Percentiles rank a stretch among this genome's conserved stretches.
These are phyloP conservation scores for Syncephalis plumigaleata DNA, from an alignment of 371 early-diverging fungal species.

Conservation along the genomic window DNA sequence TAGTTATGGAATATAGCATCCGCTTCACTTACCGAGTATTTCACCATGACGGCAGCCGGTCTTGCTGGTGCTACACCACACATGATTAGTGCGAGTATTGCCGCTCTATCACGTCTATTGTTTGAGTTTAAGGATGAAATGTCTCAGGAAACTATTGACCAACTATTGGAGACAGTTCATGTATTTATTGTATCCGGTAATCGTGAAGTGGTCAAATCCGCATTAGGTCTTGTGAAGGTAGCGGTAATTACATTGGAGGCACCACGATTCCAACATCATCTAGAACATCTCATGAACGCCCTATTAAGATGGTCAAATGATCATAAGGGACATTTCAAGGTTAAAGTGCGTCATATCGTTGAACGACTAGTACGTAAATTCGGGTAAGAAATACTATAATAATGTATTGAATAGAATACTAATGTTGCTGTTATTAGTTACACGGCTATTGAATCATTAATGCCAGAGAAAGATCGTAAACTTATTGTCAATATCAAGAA, in stretches of 20 bases:
- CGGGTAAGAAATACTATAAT: slow-evolving; percentile 12
- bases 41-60: slow-evolving; percentile 87
- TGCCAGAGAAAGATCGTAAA: slow-evolving; percentile 80
- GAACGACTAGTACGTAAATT: slow-evolving; percentile 82
- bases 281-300: slow-evolving; percentile 36
- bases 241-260: slow-evolving; percentile 60
- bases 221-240: slow-evolving; percentile 88
- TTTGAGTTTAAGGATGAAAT: slow-evolving; percentile 53
- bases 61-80: slow-evolving; percentile 78
- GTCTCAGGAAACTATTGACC: slow-evolving; percentile 27
- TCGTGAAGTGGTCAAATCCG: slow-evolving; percentile 82
- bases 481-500: slow-evolving; percentile 84
- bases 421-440: slow-evolving; percentile 11
- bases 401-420: too few relatives aligned
- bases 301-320: slow-evolving; percentile 71
- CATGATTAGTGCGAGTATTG: slow-evolving; percentile 86
- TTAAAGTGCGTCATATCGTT: slow-evolving; percentile 78
- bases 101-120: slow-evolving; percentile 62
- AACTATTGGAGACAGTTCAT: slow-evolving; percentile 48
- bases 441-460: slow-evolving; percentile 53
- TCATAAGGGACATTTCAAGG: slow-evolving; percentile 75
- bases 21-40: slow-evolving; percentile 37
- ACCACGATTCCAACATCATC: slow-evolving; percentile 40
- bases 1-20: slow-evolving; percentile 6
- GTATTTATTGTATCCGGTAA: slow-evolving; percentile 59